Percentiles rank a stretch among this genome's conserved stretches.
Evolutionary conservation across 768 basidiomycete species (phyloP).

Genomic region (Lactifluus hygrophoroides): DNA sequence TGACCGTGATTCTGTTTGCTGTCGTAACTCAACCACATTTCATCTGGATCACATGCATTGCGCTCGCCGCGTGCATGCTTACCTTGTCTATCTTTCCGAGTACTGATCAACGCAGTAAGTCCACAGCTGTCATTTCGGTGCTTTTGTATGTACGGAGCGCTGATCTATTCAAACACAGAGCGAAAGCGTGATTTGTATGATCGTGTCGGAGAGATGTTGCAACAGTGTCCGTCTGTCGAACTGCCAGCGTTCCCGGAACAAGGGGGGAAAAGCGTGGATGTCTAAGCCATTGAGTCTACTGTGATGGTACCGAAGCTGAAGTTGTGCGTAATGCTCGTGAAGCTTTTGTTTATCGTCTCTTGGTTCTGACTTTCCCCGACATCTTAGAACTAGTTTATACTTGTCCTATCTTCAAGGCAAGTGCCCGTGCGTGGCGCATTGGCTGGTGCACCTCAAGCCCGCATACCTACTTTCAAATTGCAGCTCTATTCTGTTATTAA

Average conservation of each 20-base stretch:
- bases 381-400: no score
- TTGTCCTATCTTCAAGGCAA: no score
- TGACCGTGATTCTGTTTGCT: conserved; percentile 7
- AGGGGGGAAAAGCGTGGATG: not conserved
- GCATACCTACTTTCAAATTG: no score
- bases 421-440: no score
- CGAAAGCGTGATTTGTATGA: conserved; percentile 4
- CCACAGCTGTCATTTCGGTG: not conserved
- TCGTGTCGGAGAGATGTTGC: not conserved
- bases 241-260: not conserved
- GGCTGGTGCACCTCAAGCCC: no score
- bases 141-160: not conserved
- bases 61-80: not conserved
- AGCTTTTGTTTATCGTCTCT: no score
- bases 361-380: no score
- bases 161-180: not conserved
- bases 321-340: no score
- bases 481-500: no score
- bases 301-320: not conserved
- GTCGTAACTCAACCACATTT: not conserved
- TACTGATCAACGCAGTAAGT: not conserved
- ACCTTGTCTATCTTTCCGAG: not conserved
- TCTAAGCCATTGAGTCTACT: no score
- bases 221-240: conserved; percentile 1
- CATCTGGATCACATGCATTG: conserved; percentile 8